Evolutionary conservation across 371 early-diverging fungal species (phyloP), one percentile per base, ranked within the genome.

Genomic region (Saksenaea vasiformis): DNA sequence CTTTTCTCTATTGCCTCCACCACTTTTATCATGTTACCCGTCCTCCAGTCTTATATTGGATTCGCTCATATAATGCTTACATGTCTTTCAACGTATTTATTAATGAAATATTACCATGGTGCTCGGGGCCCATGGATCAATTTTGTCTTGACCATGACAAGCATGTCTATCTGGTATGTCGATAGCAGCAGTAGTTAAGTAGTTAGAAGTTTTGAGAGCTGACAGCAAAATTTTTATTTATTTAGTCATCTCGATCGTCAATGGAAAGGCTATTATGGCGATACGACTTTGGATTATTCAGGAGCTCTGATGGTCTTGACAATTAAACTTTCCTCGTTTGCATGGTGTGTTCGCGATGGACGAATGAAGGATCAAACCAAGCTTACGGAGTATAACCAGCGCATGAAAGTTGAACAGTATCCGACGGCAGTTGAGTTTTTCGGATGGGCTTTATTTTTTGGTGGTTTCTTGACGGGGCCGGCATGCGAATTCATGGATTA

Each of bases 231-330:
- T 55, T 59, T 26, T 37, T 11, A 51, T 34, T 34, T 27, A 26
- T 28, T 26, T 62, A 87, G 87, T 60, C 87, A 88, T 66, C 62
- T 88, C 27, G 60, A 69, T 51, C 76, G 84, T 19, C 87, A 87
- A 61, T 58, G 77, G 54, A 60, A 75, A 54, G 70, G 78, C 41
- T 71, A 73, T 38, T 58, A 63, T 61, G 66, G 74, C 4, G 71
- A 72, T 51, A 79, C 78, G 54, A 66, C 70, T 14, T 76, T 90
- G 60, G 95, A 95, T 73, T 80, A 87, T 61, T 90, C 95, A 7
- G 92, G 92, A 10, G 88, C 93, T 1, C 87, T 91, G 71, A 95
- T 95, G 96, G 78, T 95, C n/a, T 76, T 93, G 59, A 89, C 90
- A 15, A 91, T 94, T 67, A 95, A 94, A 71, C 68, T 93, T 54